These are phyloP conservation scores for Pythium sukuiense DNA, from an alignment of 352 stramenopile species.

Conservation along the genomic window DNA sequence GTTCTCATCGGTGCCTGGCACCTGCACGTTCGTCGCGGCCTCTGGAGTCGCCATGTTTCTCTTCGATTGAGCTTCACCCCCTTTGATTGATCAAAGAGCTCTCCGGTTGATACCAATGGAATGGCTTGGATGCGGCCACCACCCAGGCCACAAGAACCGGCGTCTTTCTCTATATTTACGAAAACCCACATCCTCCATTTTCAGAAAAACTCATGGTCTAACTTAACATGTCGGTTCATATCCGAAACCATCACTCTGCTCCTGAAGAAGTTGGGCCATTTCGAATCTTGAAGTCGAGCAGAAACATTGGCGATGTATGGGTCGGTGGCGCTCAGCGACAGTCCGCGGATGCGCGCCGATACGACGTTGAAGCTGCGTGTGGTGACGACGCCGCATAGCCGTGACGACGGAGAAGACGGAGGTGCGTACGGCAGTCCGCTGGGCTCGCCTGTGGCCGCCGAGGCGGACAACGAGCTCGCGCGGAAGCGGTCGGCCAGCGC, in stretches of 20 bases:
- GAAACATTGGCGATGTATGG: conserved; percentile 21
- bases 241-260: conserved; percentile 12
- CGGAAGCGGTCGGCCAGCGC: conserved; percentile 27
- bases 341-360: neutral
- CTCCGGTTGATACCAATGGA: conserved; percentile 6
- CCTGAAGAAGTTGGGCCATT: neutral
- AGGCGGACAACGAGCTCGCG: conserved; percentile 25
- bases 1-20: conserved; percentile 42
- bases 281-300: conserved; percentile 7
- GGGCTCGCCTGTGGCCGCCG: conserved; percentile 22
- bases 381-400: neutral
- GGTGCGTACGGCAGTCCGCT: conserved; percentile 6
- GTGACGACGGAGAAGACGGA: neutral
- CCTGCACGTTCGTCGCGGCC: conserved; percentile 17
- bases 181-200: neutral
- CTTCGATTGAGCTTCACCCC: conserved; percentile 3
- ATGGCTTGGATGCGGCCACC: conserved; percentile 4
- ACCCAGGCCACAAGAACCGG: conserved; percentile 18
- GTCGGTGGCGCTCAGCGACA: conserved; percentile 12
- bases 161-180: conserved; percentile 12
- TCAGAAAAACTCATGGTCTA: neutral
- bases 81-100: neutral
- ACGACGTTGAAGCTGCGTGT: conserved; percentile 6
- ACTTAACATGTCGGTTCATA: neutral
- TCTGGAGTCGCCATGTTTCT: conserved; percentile 22